Conservation (phyloP, 805 yeast species). For the Spathaspora girioi region DNA sequence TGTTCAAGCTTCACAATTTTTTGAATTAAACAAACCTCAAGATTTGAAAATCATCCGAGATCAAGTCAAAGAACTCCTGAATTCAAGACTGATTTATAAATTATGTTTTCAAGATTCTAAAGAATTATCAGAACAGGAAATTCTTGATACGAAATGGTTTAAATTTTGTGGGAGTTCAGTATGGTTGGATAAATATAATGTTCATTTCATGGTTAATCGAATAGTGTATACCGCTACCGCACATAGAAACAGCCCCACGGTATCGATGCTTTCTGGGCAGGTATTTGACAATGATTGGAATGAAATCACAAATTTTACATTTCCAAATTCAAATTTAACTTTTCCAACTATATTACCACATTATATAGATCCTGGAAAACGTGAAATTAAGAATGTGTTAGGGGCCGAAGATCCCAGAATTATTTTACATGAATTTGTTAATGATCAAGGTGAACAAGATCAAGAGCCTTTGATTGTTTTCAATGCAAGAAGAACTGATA, state of each 20-base stretch:
- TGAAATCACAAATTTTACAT: slow-evolving; percentile 9
- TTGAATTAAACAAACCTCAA: background rate
- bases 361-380: slow-evolving; percentile 1
- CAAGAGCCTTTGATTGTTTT: slow-evolving; percentile 19
- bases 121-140: background rate
- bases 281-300: slow-evolving; percentile 16
- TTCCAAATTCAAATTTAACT: slow-evolving; percentile 1
- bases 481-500: slow-evolving; percentile 12
- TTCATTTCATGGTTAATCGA: slow-evolving; percentile 25
- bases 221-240: slow-evolving; percentile 19
- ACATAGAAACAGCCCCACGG: slow-evolving; percentile 17
- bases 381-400: background rate
- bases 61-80: background rate
- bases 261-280: slow-evolving; percentile 20
- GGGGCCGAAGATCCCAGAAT: slow-evolving; percentile 13
- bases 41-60: background rate
- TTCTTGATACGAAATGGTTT: slow-evolving; percentile 1
- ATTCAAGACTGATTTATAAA: background rate
- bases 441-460: slow-evolving; percentile 6
- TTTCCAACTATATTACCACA: slow-evolving; percentile 8
- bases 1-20: background rate
- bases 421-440: slow-evolving; percentile 6
- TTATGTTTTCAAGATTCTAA: background rate
- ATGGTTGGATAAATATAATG: slow-evolving; percentile 24
- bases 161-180: slow-evolving; percentile 11